Evolutionary conservation across 192 early-diverging fungal genomes (phyloP), one percentile per base, ranked within the genome.

Genomic region (Rhizophlyctis rosea): DNA sequence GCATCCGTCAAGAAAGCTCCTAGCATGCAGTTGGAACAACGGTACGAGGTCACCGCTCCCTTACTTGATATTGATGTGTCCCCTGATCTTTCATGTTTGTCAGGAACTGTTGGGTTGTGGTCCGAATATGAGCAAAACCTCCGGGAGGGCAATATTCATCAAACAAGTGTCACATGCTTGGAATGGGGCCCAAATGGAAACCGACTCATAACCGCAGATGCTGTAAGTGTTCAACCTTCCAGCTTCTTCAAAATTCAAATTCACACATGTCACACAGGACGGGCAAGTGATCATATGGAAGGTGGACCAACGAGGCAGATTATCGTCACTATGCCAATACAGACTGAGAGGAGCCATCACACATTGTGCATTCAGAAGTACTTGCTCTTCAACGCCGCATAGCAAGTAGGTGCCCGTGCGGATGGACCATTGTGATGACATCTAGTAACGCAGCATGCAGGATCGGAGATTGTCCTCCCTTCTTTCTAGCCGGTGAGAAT

Each of bases 281-380:
- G 81, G 77, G 11, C 65, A 65, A 1, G 74, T 80, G 16, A 65
- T 80, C 11, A 76, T 83, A 4, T 83, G 81, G 81, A 83, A 80
- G 70, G 72, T 76, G 24, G 81, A 83, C 60, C 29, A 47, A 3
- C 59, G 74, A 1, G 81, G 81, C 0, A 69, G 72, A 48, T 50
- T 83, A 3, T 25, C 64, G 0, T 62, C 74, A 4, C 32, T 78
- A 27, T 80, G 75, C 34, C 81, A 83, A 39, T 80, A 80, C 54
- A 61, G 81, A 0, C 67, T 83, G 14, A 73, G 69, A 34, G 66
- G 65, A 34, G n/a, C n/a, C 3, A 34, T 2, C 47, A 73, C 24
- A 47, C 54, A 14, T 48, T 18, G 23, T 63, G 62, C 24, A 3
- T n/a, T n/a, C n/a, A n/a, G n/a, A n/a, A n/a, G n/a, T n/a, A n/a